Evolutionary conservation across 352 stramenopile genomes (phyloP), one percentile per base, ranked within the genome.

Genomic region (Globisporangium spiculum): DNA sequence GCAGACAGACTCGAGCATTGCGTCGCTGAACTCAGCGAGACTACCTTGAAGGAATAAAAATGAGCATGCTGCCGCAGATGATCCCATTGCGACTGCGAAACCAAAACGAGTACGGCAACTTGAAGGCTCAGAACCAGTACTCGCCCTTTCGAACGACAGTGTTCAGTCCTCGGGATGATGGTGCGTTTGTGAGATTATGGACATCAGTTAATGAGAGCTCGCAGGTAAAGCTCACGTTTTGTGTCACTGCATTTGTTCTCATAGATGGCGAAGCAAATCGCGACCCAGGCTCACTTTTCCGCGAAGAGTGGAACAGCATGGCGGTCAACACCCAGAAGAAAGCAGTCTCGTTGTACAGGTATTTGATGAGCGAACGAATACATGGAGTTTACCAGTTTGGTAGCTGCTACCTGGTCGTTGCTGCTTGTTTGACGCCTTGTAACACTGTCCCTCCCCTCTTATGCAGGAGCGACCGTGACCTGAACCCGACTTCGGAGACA

Each of bases 51-150:
- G 16, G 32, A 67, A 36, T n/a, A 52, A n/a, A 50, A 50, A 50
- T 22, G 26, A 54, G 41, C 22, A 69, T 53, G 30, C 26, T 66
- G 48, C 52, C 66, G 59, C 70, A 73, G 63, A 84, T 90, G 74
- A 50, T 88, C 18, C 76, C 80, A 14, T 57, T 88, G 60, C 80
- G 79, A n/a, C n/a, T 83, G 62, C 74, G 82, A 6, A 79, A 78
- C 60, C 75, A 65, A 48, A 67, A 65, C 36, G 79, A 82, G 9
- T 62, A 60, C 22, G 72, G 77, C 18, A 55, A 50, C 20, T 63
- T 68, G 24, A 66, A 50, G 20, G 77, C 73, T 16, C 82, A 89
- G 54, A 27, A 72, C 36, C 79, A 82, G 22, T 91, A 89, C 65
- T 52, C 72, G 18, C 61, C 80, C 18, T 91, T 89, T 54, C 80